Evolutionary conservation across 768 basidiomycete genomes (phyloP), one percentile per base, ranked within the genome.

Genomic region (Russula vinacea): DNA sequence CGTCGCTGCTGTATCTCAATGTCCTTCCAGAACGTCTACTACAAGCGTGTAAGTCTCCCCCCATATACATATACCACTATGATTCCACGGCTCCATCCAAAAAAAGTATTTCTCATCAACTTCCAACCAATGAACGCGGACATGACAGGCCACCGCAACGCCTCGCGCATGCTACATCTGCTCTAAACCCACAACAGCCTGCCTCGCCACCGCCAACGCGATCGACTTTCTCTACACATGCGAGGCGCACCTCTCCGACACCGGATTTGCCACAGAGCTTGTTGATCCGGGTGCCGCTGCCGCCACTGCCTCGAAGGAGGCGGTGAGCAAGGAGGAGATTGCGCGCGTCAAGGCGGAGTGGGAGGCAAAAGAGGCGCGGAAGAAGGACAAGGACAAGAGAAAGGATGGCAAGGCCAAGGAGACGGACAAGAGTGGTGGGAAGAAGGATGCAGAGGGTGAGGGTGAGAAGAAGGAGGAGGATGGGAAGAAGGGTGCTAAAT

Each of bases 151-250:
- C 49, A 84, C 86, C 59, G 92, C 81, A 37, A 94, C 93, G 1
- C 76, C 87, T 9, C 88, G 84, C 73, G 80, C 88, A 19, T 97
- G 91, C 71, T 91, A 80, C 73, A 77, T 89, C 55, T 92, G 94
- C 78, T 83, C 81, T 74, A 86, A 87, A 70, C 89, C 90, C 9
- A 92, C 93, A 0, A 84, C 83, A 22, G 90, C 83, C 14, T 94
- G 95, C 35, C 84, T 97, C 24, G 90, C 93, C 24, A 96, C 93
- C 3, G 76, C 88, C 66, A 85, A 90, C 71, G 86, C 89, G 10
- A 78, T 83, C 13, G 95, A 97, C 75, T 97, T 94, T 73, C 61
- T 98, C 37, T 97, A 96, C 74, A 82, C 85, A 0, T 98, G 95
- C 71, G 81, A 84, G 1, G 74, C 76, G n/a, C 95, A 98, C 76